A percentile compares a stretch with the other conserved stretches of the same genome.
Conservation (phyloP, 2,329 filamentous ascomycete species). For the Cladophialophora bantiana region DNA sequence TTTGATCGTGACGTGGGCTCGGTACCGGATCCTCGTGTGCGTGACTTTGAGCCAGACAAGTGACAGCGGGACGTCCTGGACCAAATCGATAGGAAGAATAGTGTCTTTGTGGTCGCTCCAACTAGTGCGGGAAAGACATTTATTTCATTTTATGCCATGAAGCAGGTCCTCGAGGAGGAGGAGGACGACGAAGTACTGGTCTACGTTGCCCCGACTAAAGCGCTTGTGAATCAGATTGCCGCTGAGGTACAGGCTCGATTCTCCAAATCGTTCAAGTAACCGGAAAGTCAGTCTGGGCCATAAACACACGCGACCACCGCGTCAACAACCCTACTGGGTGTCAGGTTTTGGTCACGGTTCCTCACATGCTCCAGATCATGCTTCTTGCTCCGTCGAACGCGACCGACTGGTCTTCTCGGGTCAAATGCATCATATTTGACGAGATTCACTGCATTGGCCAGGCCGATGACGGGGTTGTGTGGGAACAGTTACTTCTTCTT, state of each 20-base stretch:
- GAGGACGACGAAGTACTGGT: not conserved
- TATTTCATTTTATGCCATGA: slow-evolving; percentile 4
- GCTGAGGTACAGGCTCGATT: slow-evolving; percentile 3
- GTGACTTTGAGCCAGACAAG: not conserved
- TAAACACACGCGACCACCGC: not conserved
- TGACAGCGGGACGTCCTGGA: slow-evolving; percentile 4
- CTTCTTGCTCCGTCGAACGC: not conserved
- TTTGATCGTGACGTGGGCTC: slow-evolving; percentile 4
- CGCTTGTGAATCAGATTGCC: not conserved
- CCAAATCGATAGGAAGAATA: not conserved
- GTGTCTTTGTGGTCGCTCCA: not conserved
- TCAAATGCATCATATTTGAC: slow-evolving; percentile 1
- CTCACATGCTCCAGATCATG: slow-evolving; percentile 1
- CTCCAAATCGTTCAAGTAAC: not conserved
- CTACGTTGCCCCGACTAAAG: not conserved
- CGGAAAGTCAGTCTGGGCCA: slow-evolving; percentile 2
- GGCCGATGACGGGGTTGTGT: not conserved
- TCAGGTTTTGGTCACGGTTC: not conserved
- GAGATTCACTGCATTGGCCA: slow-evolving; percentile 2
- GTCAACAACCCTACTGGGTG: slow-evolving; percentile 2
- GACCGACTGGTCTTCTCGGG: not conserved
- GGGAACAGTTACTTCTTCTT: not conserved
- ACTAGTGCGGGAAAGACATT: not conserved
- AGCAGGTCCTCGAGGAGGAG: slow-evolving; percentile 1
- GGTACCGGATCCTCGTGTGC: not conserved